phyloP scores from a whole-genome alignment of 192 early-diverging fungal species.

The Linnemannia elongata region DNA sequence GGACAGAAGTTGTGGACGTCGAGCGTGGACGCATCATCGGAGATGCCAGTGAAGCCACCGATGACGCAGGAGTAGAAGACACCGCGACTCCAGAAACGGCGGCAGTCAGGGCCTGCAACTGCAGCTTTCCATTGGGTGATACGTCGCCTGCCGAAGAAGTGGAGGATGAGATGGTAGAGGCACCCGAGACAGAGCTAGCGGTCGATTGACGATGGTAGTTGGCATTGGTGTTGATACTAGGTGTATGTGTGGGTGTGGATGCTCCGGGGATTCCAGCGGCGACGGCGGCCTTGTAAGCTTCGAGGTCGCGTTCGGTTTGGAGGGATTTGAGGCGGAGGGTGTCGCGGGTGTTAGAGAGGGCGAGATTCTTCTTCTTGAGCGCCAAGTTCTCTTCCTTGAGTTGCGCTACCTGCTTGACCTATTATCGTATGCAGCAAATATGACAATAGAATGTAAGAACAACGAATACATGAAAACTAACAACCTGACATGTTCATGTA shows the following conservation, averaged over 20 bases:
- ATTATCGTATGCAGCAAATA: not conserved
- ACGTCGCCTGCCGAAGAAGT: constrained; percentile 5
- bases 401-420: constrained; percentile 46
- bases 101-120: constrained; percentile 18
- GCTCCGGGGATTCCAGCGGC: not conserved
- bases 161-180: constrained; percentile 25
- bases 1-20: constrained; percentile 5
- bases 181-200: constrained; percentile 10
- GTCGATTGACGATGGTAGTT: not conserved
- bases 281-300: constrained; percentile 37
- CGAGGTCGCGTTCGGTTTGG: constrained; percentile 43
- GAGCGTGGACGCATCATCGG: constrained; percentile 7
- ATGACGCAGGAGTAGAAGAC: not conserved
- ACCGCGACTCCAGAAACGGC: not conserved
- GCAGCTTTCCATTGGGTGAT: constrained; percentile 7
- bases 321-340: constrained; percentile 41
- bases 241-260: not conserved
- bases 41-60: no score
- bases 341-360: constrained; percentile 46
- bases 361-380: constrained; percentile 47
- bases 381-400: constrained; percentile 45
- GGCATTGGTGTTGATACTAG: not conserved
- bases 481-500: not conserved
- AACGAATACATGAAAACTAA: not conserved
- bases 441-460: not conserved